A percentile compares a stretch with the other conserved stretches of the same genome.
Evolutionary conservation across 257 asterid genomes (phyloP).

Genomic region (Cruciata laevipes): DNA sequence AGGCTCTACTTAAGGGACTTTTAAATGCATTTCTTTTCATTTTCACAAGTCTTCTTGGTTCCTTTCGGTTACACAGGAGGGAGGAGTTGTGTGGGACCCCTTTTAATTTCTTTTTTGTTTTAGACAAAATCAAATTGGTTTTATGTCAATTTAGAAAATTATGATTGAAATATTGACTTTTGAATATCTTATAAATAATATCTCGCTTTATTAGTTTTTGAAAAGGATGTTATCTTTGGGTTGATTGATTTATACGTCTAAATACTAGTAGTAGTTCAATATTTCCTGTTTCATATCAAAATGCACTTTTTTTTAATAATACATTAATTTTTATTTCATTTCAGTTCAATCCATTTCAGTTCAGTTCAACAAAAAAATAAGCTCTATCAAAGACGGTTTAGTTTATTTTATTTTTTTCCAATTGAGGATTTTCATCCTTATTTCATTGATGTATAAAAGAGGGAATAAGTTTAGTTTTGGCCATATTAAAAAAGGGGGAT

Average conservation of each 20-base stretch:
- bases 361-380: too few species aligned
- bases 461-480: not conserved
- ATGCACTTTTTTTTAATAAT: too few species aligned
- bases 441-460: not conserved
- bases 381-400: too few species aligned
- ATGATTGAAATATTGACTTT: not conserved
- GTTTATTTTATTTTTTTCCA: too few species aligned
- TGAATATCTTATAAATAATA: not conserved
- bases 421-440: not conserved
- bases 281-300: too few species aligned
- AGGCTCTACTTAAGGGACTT: not conserved
- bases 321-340: too few species aligned
- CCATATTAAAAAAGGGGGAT: slow-evolving; percentile 9
- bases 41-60: slow-evolving; percentile 10
- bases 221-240: not conserved
- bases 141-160: not conserved
- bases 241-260: not conserved
- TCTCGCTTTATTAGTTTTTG: not conserved
- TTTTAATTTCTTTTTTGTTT: not conserved
- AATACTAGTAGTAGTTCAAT: too few species aligned
- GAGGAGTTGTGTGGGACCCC: not conserved
- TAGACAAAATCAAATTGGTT: too few species aligned
- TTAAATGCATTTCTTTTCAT: not conserved
- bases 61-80: not conserved
- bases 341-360: too few species aligned